phyloP scores from a whole-genome alignment of 75 land plant species.

The Ceratopteris richardii region DNA sequence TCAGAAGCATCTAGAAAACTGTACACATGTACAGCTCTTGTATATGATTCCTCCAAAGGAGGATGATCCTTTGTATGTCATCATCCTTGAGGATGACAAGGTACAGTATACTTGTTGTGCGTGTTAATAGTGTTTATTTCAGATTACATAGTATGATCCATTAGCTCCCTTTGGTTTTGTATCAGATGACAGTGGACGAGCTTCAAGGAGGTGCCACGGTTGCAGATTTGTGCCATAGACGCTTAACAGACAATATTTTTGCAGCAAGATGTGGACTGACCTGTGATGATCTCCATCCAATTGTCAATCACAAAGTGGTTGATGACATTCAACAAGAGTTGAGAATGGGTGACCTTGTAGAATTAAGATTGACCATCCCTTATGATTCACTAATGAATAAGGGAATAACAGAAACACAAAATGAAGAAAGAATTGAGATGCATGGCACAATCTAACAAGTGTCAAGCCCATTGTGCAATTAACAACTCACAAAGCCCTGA shows the following conservation, averaged over 20 bases:
- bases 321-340: constrained; percentile 53
- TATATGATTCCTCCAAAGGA: constrained; percentile 23
- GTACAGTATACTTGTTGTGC: constrained; percentile 7
- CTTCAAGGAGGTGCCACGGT: constrained; percentile 67
- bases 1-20: constrained; percentile 60
- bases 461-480: too few relatives aligned
- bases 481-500: too few relatives aligned
- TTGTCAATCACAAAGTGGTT: constrained; percentile 68
- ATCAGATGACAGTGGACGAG: constrained; percentile 91
- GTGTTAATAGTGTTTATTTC: not conserved
- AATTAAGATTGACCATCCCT: constrained; percentile 17
- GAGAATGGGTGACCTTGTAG: constrained; percentile 88
- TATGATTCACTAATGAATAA: too few relatives aligned
- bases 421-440: too few relatives aligned
- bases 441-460: too few relatives aligned
- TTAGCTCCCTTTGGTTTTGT: not conserved
- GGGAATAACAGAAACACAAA: too few relatives aligned
- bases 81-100: constrained; percentile 74
- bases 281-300: constrained; percentile 17
- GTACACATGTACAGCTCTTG: constrained; percentile 34
- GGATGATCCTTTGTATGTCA: constrained; percentile 69
- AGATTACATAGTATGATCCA: not conserved
- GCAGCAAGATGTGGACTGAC: constrained; percentile 14
- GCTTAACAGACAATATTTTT: constrained; percentile 33
- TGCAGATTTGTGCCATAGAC: constrained; percentile 41